Evolutionary conservation across 2,329 filamentous ascomycete genomes (phyloP).

Genomic region (Paecilomyces sp.): DNA sequence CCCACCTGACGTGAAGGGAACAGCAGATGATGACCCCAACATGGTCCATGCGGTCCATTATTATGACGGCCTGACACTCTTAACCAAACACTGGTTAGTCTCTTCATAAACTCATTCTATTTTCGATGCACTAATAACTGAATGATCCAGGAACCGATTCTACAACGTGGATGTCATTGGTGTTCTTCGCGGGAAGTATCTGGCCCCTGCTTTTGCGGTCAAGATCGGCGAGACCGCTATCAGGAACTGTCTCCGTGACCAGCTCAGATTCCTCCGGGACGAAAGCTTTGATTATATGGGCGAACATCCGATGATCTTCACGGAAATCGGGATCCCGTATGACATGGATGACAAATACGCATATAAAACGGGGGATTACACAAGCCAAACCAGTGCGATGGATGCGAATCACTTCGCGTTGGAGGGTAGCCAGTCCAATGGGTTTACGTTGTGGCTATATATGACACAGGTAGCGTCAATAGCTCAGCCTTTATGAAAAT

Average conservation of each 20-base stretch:
- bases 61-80: conserved; percentile 91
- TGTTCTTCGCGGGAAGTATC: conserved; percentile 79
- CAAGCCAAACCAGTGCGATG: conserved; percentile 83
- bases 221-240: conserved; percentile 91
- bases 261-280: conserved; percentile 72
- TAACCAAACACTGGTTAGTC: conserved; percentile 86
- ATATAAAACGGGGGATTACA: conserved; percentile 92
- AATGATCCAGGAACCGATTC: conserved; percentile 60
- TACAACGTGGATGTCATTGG: conserved; percentile 98
- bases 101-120: conserved; percentile 3
- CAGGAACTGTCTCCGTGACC: conserved; percentile 83
- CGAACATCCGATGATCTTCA: conserved; percentile 79
- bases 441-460: conserved; percentile 88
- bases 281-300: conserved; percentile 88
- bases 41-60: conserved; percentile 94
- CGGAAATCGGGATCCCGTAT: conserved; percentile 95
- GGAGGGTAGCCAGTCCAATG: conserved; percentile 75
- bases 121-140: conserved; percentile 8
- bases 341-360: conserved; percentile 97
- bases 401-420: conserved; percentile 94
- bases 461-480: conserved; percentile 53
- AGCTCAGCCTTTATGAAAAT: not conserved
- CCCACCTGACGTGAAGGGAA: conserved; percentile 80
- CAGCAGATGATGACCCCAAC: conserved; percentile 76
- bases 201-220: conserved; percentile 83